Base-by-base conservation (phyloP, 1,139 yeast genomes). In the Taiozyma onychis region DNA sequence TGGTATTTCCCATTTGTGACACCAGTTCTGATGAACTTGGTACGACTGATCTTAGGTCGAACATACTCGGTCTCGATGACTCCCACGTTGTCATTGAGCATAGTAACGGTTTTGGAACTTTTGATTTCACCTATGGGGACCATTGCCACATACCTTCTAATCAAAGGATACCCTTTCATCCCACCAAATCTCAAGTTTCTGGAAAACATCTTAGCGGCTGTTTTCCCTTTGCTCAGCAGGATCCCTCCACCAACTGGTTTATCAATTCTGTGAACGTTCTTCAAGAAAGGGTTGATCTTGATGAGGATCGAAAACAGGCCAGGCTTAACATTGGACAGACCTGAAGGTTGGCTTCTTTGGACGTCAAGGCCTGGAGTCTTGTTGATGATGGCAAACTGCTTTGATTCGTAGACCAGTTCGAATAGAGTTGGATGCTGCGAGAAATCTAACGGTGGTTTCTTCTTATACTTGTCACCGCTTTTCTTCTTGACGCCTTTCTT, bases 221-320 rank as follows among this genome's bases (percentile, higher is more conserved):
- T 54, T 47, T 63, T 59, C 45, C 59, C 64, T 45, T 59, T 63
- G 2, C 74, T 69, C 3, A 70, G 45, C 5, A 71, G 57, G 44
- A 70, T 50, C 0, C 73, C 74, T 18, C 76, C 76, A n/a, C 73
- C 66, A 14, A 70, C 74, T 45, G 58, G 53, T 27, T 59, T 59
- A 50, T 72, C 75, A 18, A 72, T 52, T 45, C 75, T 58, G 44
- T 71, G 74, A 0, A 71, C 68, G 9, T 61, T 60, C 44, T 63
- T 56, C 51, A 63, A 58, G 10, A 48, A 44, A 8, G 54, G 54
- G 45, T 56, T 54, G 1, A 49, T 16, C 3, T 42, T 45, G 6
- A 44, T 39, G 9, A 61, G 44, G 13, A 51, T 26, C 1, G 52
- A 44, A 3, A 50, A 47, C 2, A 58, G 30, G 2, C 62, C 61